phyloP scores from a whole-genome alignment of 2,329 filamentous ascomycete genomes.

The Sporothrix phasma region DNA sequence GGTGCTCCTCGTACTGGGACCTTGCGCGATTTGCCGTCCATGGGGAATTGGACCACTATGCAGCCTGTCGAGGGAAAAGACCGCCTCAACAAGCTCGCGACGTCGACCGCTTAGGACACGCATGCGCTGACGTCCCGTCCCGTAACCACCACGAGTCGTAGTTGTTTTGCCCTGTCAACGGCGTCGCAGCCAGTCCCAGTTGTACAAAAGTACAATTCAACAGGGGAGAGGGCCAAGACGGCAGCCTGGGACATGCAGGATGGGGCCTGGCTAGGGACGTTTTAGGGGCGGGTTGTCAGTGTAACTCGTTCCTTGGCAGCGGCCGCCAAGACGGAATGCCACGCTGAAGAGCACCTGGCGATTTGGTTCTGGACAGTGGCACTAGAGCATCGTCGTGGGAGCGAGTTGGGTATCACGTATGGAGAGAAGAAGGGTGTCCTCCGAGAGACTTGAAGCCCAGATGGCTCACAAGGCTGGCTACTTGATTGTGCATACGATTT shows the following conservation, averaged over 20 bases:
- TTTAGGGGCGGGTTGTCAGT: background rate
- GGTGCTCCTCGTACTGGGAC: background rate
- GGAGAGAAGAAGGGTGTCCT: background rate
- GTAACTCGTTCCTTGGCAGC: background rate
- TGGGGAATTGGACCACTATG: background rate
- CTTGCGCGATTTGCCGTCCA: background rate
- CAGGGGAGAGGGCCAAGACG: background rate
- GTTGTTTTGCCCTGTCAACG: background rate
- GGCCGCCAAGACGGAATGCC: slow-evolving; percentile 6
- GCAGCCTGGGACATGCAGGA: background rate
- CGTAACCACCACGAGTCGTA: background rate
- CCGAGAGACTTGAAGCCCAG: too few species aligned
- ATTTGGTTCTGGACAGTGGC: background rate
- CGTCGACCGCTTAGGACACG: background rate
- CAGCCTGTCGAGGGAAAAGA: background rate
- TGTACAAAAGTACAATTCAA: too few species aligned
- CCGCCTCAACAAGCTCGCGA: background rate
- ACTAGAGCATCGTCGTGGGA: background rate
- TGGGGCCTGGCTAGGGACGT: background rate
- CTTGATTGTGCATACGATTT: too few species aligned
- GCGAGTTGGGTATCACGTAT: background rate
- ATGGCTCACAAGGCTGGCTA: too few species aligned
- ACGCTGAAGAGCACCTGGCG: background rate
- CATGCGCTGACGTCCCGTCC: slow-evolving; percentile 1
- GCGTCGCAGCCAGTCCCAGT: background rate